A percentile compares a stretch with the other conserved stretches of the same genome.
Evolutionary conservation across 106 monocot genomes (phyloP).

Genomic region (Gastrodia elata): DNA sequence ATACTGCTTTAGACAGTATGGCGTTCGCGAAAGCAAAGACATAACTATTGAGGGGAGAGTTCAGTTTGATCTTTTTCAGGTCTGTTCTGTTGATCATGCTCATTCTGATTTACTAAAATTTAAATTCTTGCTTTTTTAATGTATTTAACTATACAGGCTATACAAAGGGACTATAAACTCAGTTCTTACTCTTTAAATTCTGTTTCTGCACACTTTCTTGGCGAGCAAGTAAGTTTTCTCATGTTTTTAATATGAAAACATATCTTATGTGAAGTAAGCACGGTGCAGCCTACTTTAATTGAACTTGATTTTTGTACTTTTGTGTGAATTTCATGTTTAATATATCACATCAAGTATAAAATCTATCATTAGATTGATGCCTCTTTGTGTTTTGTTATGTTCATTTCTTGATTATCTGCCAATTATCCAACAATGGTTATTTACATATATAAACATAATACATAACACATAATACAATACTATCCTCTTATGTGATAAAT

Average conservation of each 20-base stretch:
- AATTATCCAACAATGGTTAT: not conserved
- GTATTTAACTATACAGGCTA: constrained; percentile 36
- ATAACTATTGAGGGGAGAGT: constrained; percentile 94
- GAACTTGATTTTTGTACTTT: not conserved
- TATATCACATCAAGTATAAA: not conserved
- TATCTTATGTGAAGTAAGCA: not conserved
- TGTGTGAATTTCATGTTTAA: not conserved
- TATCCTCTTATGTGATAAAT: too few relatives aligned
- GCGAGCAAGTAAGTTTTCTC: constrained; percentile 61
- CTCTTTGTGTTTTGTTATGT: not conserved
- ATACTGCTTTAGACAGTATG: constrained; percentile 73
- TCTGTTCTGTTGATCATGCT: constrained; percentile 14
- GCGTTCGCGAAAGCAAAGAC: constrained; percentile 95
- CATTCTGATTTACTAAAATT: not conserved
- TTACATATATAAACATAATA: not conserved
- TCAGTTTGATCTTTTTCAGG: constrained; percentile 98
- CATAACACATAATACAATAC: not conserved
- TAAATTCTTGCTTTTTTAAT: not conserved
- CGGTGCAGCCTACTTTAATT: not conserved
- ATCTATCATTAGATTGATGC: not conserved
- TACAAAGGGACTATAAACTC: constrained; percentile 99
- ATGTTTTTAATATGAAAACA: not conserved
- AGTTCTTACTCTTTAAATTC: constrained; percentile 99
- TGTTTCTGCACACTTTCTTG: constrained; percentile 96
- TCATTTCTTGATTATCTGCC: not conserved